phyloP scores from a whole-genome alignment of 176 grass and related monocot species.

The Ananas comosus region DNA sequence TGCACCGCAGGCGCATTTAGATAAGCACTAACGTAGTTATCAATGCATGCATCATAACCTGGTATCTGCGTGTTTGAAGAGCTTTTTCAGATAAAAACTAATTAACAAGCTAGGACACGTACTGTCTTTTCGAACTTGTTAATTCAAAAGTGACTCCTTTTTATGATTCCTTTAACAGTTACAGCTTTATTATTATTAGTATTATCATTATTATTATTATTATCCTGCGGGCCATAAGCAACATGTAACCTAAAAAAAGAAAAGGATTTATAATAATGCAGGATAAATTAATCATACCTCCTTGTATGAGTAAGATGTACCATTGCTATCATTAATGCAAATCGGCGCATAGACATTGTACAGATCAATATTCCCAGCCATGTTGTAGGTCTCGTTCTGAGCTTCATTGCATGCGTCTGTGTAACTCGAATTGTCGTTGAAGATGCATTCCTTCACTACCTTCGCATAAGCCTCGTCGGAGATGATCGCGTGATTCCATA shows the following conservation, averaged over 20 bases:
- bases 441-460: background rate
- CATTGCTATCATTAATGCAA: background rate
- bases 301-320: background rate
- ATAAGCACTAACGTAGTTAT: constrained; percentile 10
- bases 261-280: too few relatives aligned
- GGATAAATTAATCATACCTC: background rate
- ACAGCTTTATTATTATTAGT: too few relatives aligned
- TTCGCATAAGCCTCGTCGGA: background rate
- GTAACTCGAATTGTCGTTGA: background rate
- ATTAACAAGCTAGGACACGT: too few relatives aligned
- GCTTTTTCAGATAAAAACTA: background rate
- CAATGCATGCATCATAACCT: background rate
- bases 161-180: too few relatives aligned
- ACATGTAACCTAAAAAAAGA: too few relatives aligned
- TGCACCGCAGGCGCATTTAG: constrained; percentile 45
- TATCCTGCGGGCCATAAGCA: too few relatives aligned
- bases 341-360: constrained; percentile 13
- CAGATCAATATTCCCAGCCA: background rate
- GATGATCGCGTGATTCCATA: constrained; percentile 2
- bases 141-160: too few relatives aligned
- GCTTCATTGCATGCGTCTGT: background rate
- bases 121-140: too few relatives aligned
- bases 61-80: background rate
- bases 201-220: too few relatives aligned
- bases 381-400: background rate